A percentile compares a stretch with the other conserved stretches of the same genome.
Conservation (phyloP, 306 rosid genomes). For the Pterocarpus santalinus region DNA sequence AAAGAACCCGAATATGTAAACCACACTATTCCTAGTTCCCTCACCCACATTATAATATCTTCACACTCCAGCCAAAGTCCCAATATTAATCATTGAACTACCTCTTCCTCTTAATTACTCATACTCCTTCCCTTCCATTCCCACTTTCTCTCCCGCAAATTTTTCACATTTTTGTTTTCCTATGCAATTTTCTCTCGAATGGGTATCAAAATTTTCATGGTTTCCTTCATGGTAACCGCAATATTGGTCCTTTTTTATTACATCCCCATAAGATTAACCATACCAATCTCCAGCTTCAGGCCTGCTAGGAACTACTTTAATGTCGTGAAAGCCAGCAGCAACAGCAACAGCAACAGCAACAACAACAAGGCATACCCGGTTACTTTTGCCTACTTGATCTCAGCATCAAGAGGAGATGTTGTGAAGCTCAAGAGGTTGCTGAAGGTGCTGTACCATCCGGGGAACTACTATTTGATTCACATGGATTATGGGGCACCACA, state of each 20-base stretch:
- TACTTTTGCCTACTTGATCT: slow-evolving; percentile 80
- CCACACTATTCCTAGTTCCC: slow-evolving; percentile 37
- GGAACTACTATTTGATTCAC: slow-evolving; percentile 83
- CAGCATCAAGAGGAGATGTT: slow-evolving; percentile 83
- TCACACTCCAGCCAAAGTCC: slow-evolving; percentile 17
- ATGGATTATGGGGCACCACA: slow-evolving; percentile 78
- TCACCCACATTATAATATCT: slow-evolving; percentile 1
- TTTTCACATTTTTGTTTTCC: neutral
- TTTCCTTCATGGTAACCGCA: slow-evolving; percentile 61
- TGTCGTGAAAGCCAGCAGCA: slow-evolving; percentile 38
- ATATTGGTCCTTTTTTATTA: slow-evolving; percentile 58
- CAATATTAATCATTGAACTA: slow-evolving; percentile 36
- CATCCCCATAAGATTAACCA: slow-evolving; percentile 70
- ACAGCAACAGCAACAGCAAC: neutral
- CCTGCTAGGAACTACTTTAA: slow-evolving; percentile 52
- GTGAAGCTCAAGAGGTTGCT: slow-evolving; percentile 67
- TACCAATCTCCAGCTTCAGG: slow-evolving; percentile 56
- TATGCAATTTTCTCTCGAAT: slow-evolving; percentile 51
- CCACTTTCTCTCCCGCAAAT: slow-evolving; percentile 26
- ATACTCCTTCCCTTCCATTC: slow-evolving; percentile 10
- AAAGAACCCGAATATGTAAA: slow-evolving; percentile 49
- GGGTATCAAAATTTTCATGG: slow-evolving; percentile 70
- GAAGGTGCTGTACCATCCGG: slow-evolving; percentile 81
- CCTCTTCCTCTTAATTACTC: slow-evolving; percentile 30
- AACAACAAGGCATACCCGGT: slow-evolving; percentile 64